Evolutionary conservation across 164 flowering plant species (phyloP), one percentile per base, ranked within the genome.

Genomic region (Vitis labrusca): DNA sequence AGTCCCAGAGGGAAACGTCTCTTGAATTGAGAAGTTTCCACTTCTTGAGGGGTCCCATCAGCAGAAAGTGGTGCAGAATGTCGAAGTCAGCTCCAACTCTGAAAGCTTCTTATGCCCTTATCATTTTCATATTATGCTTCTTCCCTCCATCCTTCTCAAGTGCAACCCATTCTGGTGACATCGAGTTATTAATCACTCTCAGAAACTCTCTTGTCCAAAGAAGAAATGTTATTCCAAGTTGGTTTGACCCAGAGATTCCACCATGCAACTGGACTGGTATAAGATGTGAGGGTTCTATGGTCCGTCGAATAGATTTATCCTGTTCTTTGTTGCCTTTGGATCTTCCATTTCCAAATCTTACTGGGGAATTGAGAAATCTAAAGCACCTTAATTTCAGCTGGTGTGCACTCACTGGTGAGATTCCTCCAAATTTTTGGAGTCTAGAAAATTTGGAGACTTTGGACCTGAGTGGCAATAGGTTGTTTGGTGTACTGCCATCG

Each of bases 211-310:
- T 83, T 23, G 32, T 52, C 44, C 65, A 59, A 54, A 78, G 68
- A 65, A 71, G 69, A 52, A 61, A 74, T 16, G 52, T 66, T 19
- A 69, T 80, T 51, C 82, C 80, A 1, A 86, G 78, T 71, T 84
- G 89, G 92, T 83, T 79, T 69, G 65, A 74, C 66, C 50, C 81
- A 58, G 62, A 70, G 8, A 61, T 76, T 10, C 69, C 78, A 63
- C 88, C 88, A 30, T 88, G 92, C 78, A 83, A 78, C 59, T 85
- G 89, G 92, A 70, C 84, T 50, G 90, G 92, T 5, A 70, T 88
- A 65, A 67, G 59, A 55, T 88, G 92, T 57, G 75, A 75, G 44
- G 86, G 77, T 61, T 52, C 70, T 14, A n/a, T 50, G 15, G 86
- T 86, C 19, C n/a, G 23, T 27, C 63, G 61, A n/a, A 72, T 88